phyloP scores from a whole-genome alignment of 2,329 filamentous ascomycete genomes.

The Fusarium oligoseptatum region DNA sequence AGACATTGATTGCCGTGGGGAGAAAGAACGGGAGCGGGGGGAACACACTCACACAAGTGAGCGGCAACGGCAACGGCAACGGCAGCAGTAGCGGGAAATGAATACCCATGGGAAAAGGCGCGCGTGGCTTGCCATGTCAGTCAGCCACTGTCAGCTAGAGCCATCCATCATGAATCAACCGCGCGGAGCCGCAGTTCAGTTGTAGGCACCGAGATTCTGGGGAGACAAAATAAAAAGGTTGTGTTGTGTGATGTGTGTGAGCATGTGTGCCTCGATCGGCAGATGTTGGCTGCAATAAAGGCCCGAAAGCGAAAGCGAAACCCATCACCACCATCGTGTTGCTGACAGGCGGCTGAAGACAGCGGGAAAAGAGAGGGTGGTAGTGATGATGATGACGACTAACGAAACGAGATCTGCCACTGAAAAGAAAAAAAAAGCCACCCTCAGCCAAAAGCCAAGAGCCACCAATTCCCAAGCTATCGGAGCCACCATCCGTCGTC shows the following conservation, averaged over 20 bases:
- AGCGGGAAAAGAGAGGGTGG: not conserved
- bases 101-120: not conserved
- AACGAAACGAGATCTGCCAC: not conserved
- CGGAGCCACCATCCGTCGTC: conserved; percentile 22
- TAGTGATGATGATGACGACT: not conserved
- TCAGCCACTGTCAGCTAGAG: not conserved
- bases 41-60: not conserved
- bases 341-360: not conserved
- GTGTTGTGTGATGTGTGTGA: not conserved
- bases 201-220: conserved; percentile 29
- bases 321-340: not conserved
- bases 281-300: conserved; percentile 15
- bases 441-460: conserved; percentile 1
- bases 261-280: conserved; percentile 1
- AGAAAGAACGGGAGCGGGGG: conserved; percentile 1
- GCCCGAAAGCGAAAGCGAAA: conserved; percentile 18
- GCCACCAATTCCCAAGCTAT: conserved; percentile 5
- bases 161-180: not conserved
- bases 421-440: not conserved
- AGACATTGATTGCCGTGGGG: conserved; percentile 4
- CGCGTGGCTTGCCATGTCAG: not conserved
- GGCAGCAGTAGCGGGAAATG: conserved; percentile 4
- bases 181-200: conserved; percentile 27
- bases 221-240: not conserved
- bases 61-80: conserved; percentile 25